Percentiles rank a stretch among this genome's conserved stretches.
phyloP scores from a whole-genome alignment of 257 asterid genomes.

The Paulownia fortunei region DNA sequence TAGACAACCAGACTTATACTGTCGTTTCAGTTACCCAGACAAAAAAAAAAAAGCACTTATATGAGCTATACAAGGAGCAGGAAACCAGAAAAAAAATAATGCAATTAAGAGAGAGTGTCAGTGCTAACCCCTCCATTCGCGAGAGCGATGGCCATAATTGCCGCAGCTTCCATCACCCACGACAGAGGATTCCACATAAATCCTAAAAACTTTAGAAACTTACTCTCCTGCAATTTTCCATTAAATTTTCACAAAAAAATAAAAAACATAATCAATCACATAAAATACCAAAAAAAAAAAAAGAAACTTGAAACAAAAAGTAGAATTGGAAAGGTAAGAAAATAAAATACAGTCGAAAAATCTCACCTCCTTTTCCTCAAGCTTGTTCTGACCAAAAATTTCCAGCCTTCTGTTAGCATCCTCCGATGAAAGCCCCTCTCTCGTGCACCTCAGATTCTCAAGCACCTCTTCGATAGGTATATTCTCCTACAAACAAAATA shows the following conservation, averaged over 20 bases:
- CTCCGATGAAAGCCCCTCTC: slow-evolving; percentile 56
- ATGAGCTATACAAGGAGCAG: neutral
- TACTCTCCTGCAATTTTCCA: slow-evolving; percentile 53
- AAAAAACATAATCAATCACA: slow-evolving; percentile 12
- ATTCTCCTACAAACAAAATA: slow-evolving; percentile 54
- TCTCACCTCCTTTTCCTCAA: slow-evolving; percentile 72
- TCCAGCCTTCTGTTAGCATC: slow-evolving; percentile 60
- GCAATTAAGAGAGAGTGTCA: slow-evolving; percentile 7
- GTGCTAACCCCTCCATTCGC: slow-evolving; percentile 62
- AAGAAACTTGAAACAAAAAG: neutral
- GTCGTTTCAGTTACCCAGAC: neutral
- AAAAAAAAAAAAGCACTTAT: neutral
- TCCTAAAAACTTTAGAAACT: slow-evolving; percentile 54
- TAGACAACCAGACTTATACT: neutral
- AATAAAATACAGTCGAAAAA: slow-evolving; percentile 1
- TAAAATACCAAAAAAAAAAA: neutral
- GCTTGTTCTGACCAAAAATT: slow-evolving; percentile 75
- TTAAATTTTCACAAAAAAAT: neutral
- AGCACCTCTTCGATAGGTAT: slow-evolving; percentile 71
- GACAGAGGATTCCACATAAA: slow-evolving; percentile 69
- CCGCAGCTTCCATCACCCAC: slow-evolving; percentile 71
- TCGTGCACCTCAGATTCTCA: slow-evolving; percentile 62
- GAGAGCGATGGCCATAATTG: slow-evolving; percentile 64
- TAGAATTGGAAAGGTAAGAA: neutral
- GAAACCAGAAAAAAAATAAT: neutral